Evolutionary conservation across 768 basidiomycete genomes (phyloP).

Genomic region (Leucogyrophana mollusca): DNA sequence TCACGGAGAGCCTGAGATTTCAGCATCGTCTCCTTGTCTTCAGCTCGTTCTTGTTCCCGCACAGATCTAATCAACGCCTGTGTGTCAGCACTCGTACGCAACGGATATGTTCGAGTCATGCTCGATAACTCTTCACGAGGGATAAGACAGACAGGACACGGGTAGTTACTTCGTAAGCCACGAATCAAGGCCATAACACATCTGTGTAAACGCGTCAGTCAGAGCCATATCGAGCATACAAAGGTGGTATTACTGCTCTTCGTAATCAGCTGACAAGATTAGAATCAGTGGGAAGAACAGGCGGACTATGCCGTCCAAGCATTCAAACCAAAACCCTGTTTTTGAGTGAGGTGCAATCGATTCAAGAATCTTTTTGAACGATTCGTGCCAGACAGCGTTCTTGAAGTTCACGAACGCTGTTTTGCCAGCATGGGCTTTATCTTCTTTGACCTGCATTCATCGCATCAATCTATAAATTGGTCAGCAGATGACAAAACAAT

Average conservation of each 20-base stretch:
- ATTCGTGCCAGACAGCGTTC: slow-evolving; percentile 9
- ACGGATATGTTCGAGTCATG: no score
- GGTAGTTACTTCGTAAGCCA: slow-evolving; percentile 8
- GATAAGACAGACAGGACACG: slow-evolving; percentile 17
- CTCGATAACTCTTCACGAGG: not conserved
- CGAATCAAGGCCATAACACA: slow-evolving; percentile 15
- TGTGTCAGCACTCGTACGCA: not conserved
- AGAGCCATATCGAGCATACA: no score
- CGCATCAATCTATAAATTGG: no score
- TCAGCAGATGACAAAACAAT: no score
- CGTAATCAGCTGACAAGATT: slow-evolving; percentile 11
- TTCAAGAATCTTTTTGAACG: slow-evolving; percentile 6
- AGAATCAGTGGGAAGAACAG: slow-evolving; percentile 4
- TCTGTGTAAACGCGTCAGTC: slow-evolving; percentile 7
- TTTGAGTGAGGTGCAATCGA: not conserved
- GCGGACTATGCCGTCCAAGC: not conserved
- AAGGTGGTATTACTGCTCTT: slow-evolving; percentile 13
- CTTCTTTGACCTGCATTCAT: slow-evolving; percentile 4
- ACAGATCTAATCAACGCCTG: not conserved
- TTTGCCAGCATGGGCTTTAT: not conserved
- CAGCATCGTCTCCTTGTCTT: not conserved
- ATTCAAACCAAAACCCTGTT: slow-evolving; percentile 2
- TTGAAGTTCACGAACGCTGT: slow-evolving; percentile 7
- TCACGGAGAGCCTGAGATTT: not conserved
- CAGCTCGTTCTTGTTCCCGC: not conserved